These are phyloP conservation scores for Pontederia paniculata DNA, from an alignment of 176 grass and related monocot species.

Conservation along the genomic window DNA sequence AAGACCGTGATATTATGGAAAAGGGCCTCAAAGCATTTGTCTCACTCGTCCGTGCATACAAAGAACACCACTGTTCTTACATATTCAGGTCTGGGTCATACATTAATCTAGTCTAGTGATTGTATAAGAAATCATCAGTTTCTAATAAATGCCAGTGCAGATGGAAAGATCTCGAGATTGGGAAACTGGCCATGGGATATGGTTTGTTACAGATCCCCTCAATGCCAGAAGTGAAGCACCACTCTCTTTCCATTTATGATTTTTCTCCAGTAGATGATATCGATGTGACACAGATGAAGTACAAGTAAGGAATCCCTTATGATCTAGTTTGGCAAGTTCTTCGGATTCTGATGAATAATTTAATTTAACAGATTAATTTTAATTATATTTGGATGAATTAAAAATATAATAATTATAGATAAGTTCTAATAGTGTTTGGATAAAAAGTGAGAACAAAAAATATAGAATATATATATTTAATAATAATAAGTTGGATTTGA, in stretches of 20 bases:
- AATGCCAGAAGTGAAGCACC: constrained; percentile 95
- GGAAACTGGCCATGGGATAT: constrained; percentile 89
- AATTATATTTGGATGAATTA: no score
- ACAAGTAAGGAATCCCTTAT: constrained; percentile 52
- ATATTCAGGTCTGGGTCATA: constrained; percentile 44
- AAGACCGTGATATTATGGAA: constrained; percentile 93
- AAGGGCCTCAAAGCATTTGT: constrained; percentile 91
- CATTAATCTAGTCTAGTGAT: constrained; percentile 5
- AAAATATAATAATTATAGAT: no score
- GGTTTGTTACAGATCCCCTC: constrained; percentile 80
- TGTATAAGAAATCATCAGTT: not conserved
- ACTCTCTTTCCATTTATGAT: constrained; percentile 70
- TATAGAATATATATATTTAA: no score
- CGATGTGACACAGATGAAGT: constrained; percentile 68
- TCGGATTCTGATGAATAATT: no score
- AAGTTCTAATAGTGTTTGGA: no score
- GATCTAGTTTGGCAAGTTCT: not conserved
- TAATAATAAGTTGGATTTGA: no score
- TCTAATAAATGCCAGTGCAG: constrained; percentile 14
- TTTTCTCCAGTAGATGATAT: constrained; percentile 45
- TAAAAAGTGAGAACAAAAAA: no score
- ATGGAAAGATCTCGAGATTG: constrained; percentile 86
- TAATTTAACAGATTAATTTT: no score
- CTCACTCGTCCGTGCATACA: constrained; percentile 83
- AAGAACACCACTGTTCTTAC: constrained; percentile 92